These are phyloP conservation scores for Sclerotinia borealis DNA, from an alignment of 2,329 filamentous ascomycete genomes.

Conservation along the genomic window DNA sequence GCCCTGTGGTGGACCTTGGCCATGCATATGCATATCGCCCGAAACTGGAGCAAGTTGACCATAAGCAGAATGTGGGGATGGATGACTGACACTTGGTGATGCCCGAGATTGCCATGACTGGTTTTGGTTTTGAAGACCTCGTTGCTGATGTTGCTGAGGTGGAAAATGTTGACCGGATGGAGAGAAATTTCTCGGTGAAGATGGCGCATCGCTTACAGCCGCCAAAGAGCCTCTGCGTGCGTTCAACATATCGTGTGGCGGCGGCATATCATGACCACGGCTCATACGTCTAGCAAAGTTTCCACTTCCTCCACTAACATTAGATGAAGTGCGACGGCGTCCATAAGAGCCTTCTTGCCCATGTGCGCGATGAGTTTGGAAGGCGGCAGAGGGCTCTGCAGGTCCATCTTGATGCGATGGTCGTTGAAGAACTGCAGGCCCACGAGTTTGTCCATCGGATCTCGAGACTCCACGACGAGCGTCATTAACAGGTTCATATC, in stretches of 20 bases:
- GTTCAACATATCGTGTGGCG: slow-evolving; percentile 35
- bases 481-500: slow-evolving; percentile 83
- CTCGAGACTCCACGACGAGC: slow-evolving; percentile 60
- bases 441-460: slow-evolving; percentile 60
- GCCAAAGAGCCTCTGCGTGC: slow-evolving; percentile 45
- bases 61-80: slow-evolving; percentile 30
- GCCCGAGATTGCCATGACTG: slow-evolving; percentile 37
- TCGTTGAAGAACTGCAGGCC: slow-evolving; percentile 75
- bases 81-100: slow-evolving; percentile 32
- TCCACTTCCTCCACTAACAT: slow-evolving; percentile 81
- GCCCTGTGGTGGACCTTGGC: slow-evolving; percentile 16
- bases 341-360: slow-evolving; percentile 62
- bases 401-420: slow-evolving; percentile 57
- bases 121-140: slow-evolving; percentile 20
- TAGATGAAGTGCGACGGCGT: slow-evolving; percentile 80
- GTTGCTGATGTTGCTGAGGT: slow-evolving; percentile 21
- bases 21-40: slow-evolving; percentile 29
- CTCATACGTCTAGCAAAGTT: slow-evolving; percentile 46
- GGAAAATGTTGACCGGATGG: slow-evolving; percentile 28
- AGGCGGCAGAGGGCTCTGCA: slow-evolving; percentile 78
- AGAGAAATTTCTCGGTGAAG: slow-evolving; percentile 40
- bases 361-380: slow-evolving; percentile 69
- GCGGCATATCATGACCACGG: slow-evolving; percentile 30
- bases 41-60: slow-evolving; percentile 32
- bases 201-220: slow-evolving; percentile 45